Evolutionary conservation across 2,329 filamentous ascomycete species (phyloP).

Genomic region (Cercospora citrullina): DNA sequence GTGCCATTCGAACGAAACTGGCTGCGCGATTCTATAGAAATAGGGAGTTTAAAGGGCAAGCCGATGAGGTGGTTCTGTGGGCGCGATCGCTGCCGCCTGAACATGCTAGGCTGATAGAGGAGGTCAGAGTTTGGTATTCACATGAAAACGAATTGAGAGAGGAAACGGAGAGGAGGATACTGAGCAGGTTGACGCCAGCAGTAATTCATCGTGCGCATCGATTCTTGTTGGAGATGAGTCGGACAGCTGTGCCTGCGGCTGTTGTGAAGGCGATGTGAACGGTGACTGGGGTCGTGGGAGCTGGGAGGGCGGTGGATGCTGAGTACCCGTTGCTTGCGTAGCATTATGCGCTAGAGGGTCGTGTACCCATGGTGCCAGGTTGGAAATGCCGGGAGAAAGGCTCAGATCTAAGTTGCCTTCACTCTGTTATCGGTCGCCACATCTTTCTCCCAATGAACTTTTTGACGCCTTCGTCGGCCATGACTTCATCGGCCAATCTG

Average conservation of each 20-base stretch:
- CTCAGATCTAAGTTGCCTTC: not conserved
- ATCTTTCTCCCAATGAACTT: slow-evolving; percentile 60
- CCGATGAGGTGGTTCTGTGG: not conserved
- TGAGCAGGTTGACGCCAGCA: not conserved
- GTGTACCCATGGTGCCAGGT: not conserved
- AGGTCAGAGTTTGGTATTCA: not conserved
- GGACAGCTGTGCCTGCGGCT: not conserved
- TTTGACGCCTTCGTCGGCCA: slow-evolving; percentile 61
- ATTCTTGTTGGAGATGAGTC: not conserved
- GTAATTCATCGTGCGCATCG: not conserved
- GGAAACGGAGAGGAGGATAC: not conserved
- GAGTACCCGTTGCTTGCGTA: not conserved
- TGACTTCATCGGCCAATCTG: slow-evolving; percentile 58
- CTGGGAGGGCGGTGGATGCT: not conserved
- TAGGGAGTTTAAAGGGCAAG: not conserved
- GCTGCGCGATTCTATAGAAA: not conserved
- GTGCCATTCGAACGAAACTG: not conserved
- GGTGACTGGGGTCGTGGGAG: not conserved
- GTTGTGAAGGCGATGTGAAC: not conserved
- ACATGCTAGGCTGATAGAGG: not conserved
- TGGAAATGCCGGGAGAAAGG: not conserved
- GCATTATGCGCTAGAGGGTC: not conserved
- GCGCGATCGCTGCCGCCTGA: not conserved
- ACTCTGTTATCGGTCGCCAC: slow-evolving; percentile 52
- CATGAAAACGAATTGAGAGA: not conserved